Percentiles rank a stretch among this genome's conserved stretches.
Conservation (phyloP, 805 yeast species). For the Dipodascus albidus region DNA sequence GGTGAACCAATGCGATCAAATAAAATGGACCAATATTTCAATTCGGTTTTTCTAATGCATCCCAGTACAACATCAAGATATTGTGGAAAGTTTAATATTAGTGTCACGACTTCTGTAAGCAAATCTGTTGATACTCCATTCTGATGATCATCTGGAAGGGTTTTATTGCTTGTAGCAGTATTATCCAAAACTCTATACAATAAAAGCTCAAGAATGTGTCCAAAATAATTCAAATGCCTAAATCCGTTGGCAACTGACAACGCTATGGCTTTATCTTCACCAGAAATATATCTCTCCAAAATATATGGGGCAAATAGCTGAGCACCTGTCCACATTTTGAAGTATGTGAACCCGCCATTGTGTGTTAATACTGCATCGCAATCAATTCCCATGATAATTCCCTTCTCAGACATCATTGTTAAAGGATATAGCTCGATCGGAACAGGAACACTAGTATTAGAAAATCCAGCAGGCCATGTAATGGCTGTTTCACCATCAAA, state of each 20-base stretch:
- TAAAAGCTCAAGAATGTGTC: constrained; percentile 31
- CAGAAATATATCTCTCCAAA: constrained; percentile 20
- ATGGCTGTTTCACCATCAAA: constrained; percentile 29
- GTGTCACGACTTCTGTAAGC: constrained; percentile 16
- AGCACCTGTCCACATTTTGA: constrained; percentile 21
- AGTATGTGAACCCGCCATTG: constrained; percentile 24
- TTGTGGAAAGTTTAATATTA: constrained; percentile 26
- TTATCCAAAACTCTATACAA: constrained; percentile 26
- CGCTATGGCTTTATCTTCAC: constrained; percentile 14
- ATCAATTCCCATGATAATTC: constrained; percentile 40
- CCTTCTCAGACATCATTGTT: constrained; percentile 35
- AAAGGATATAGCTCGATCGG: constrained; percentile 40
- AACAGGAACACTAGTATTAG: constrained; percentile 13
- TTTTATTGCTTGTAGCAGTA: constrained; percentile 9
- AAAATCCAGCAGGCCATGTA: constrained; percentile 11
- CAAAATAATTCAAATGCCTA: constrained; percentile 27
- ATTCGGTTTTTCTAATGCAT: constrained; percentile 49
- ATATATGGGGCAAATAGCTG: constrained; percentile 25
- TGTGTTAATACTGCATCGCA: constrained; percentile 29
- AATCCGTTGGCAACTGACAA: constrained; percentile 20
- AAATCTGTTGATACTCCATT: constrained; percentile 4
- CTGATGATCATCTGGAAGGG: not conserved
- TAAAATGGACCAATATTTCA: constrained; percentile 37
- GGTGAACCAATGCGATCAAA: constrained; percentile 28
- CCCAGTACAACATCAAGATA: constrained; percentile 29